These are phyloP conservation scores for Solanum hybrid DNA, from an alignment of 305 asterid genomes.

Conservation along the genomic window DNA sequence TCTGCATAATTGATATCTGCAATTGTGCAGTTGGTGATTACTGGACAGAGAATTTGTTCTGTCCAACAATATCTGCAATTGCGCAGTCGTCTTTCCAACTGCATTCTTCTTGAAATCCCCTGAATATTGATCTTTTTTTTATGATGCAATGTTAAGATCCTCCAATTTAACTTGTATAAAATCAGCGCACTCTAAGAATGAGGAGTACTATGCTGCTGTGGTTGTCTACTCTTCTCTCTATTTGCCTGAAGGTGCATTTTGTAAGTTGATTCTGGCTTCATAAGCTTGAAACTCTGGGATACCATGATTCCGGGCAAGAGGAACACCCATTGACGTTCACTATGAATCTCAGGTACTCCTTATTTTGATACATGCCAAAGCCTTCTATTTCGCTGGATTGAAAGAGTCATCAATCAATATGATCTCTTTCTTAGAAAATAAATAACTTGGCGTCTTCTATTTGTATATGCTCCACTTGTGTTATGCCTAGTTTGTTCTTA, in stretches of 20 bases:
- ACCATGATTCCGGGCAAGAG: neutral
- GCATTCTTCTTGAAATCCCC: neutral
- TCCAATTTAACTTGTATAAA: neutral
- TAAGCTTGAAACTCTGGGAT: neutral
- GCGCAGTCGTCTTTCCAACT: neutral
- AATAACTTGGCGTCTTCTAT: neutral
- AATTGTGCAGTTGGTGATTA: neutral
- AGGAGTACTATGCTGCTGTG: neutral
- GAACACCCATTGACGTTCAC: neutral
- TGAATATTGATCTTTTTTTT: neutral
- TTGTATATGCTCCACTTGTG: neutral
- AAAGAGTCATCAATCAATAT: neutral
- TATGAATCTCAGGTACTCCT: neutral
- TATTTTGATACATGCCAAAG: neutral
- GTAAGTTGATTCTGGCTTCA: neutral
- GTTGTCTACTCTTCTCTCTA: neutral
- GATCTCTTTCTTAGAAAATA: neutral
- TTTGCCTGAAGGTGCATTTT: neutral
- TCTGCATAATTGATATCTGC: neutral
- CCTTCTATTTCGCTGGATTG: neutral
- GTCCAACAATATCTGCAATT: neutral
- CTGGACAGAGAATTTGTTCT: neutral
- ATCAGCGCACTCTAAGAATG: neutral
- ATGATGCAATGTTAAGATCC: neutral
- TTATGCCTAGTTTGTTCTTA: neutral